These are phyloP conservation scores for Bisporella sp. DNA, from an alignment of 2,329 filamentous ascomycete species.

Conservation along the genomic window DNA sequence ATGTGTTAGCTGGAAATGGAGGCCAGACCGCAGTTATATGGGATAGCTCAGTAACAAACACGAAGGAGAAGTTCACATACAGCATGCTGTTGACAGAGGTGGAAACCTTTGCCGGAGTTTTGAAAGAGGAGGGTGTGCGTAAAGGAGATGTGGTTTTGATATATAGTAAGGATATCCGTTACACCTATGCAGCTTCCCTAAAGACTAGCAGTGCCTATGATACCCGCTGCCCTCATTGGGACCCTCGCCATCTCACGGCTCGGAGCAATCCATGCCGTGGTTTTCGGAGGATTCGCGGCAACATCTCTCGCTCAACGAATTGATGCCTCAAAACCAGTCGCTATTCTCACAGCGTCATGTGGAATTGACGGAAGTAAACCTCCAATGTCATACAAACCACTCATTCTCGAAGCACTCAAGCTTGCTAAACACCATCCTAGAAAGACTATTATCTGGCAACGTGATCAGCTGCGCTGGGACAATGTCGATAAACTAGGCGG, in stretches of 20 bases:
- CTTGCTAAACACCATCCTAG: conserved; percentile 64
- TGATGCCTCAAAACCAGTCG: conserved; percentile 68
- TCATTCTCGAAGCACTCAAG: conserved; percentile 67
- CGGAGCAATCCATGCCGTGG: conserved; percentile 83
- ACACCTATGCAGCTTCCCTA: background rate
- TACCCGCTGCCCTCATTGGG: conserved; percentile 79
- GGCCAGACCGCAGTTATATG: conserved; percentile 71
- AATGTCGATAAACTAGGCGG: conserved; percentile 58
- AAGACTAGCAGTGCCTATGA: conserved; percentile 72
- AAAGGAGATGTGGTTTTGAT: conserved; percentile 84
- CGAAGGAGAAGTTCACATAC: conserved; percentile 71
- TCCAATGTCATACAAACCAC: conserved; percentile 66
- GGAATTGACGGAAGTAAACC: conserved; percentile 84
- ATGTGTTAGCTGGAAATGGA: conserved; percentile 75
- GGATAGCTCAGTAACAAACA: conserved; percentile 76
- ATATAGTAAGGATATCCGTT: conserved; percentile 56
- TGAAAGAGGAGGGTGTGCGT: conserved; percentile 73
- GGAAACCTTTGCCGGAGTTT: conserved; percentile 70
- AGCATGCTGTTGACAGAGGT: conserved; percentile 70
- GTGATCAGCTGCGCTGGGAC: conserved; percentile 69
- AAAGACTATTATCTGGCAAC: conserved; percentile 76
- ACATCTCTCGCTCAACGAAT: conserved; percentile 80
- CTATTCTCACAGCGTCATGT: conserved; percentile 82
- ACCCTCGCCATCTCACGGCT: conserved; percentile 76
- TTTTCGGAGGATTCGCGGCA: conserved; percentile 88